phyloP scores from a whole-genome alignment of 176 grass and related monocot genomes.

The Dactylis glomerata region DNA sequence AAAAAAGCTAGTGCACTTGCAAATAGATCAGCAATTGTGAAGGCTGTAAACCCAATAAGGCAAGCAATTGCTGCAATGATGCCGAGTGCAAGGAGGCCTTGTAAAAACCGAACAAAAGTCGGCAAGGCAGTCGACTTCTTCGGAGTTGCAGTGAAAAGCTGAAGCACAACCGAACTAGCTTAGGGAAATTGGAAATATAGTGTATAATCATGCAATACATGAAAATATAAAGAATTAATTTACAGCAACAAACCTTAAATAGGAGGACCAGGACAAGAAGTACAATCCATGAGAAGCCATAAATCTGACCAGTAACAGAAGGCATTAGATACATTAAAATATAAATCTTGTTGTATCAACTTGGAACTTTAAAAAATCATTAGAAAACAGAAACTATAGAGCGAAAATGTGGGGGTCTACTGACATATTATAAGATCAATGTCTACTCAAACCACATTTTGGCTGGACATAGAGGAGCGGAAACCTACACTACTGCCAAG shows the following conservation, averaged over 20 bases:
- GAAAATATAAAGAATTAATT: background rate
- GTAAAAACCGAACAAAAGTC: conserved; percentile 71
- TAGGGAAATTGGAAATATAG: background rate
- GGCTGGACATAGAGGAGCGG: background rate
- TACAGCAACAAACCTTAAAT: conserved; percentile 83
- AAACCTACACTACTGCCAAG: background rate
- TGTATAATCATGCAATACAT: background rate
- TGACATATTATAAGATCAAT: background rate
- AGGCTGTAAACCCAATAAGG: conserved; percentile 52
- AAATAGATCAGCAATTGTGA: conserved; percentile 88
- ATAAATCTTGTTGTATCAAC: no score
- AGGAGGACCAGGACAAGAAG: conserved; percentile 71
- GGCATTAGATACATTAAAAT: conserved; percentile 22
- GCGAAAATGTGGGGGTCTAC: background rate
- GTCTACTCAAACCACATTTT: background rate
- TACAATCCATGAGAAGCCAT: conserved; percentile 93
- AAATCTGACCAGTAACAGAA: conserved; percentile 55
- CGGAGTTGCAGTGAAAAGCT: conserved; percentile 83
- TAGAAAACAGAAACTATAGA: background rate
- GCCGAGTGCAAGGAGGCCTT: conserved; percentile 68
- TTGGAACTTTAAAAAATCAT: no score
- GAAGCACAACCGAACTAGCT: conserved; percentile 25
- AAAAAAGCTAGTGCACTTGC: conserved; percentile 84
- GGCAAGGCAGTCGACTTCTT: conserved; percentile 61
- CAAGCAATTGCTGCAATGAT: conserved; percentile 65